Evolutionary conservation across 176 grass and related monocot genomes (phyloP).

Genomic region (Melocanna baccifera): DNA sequence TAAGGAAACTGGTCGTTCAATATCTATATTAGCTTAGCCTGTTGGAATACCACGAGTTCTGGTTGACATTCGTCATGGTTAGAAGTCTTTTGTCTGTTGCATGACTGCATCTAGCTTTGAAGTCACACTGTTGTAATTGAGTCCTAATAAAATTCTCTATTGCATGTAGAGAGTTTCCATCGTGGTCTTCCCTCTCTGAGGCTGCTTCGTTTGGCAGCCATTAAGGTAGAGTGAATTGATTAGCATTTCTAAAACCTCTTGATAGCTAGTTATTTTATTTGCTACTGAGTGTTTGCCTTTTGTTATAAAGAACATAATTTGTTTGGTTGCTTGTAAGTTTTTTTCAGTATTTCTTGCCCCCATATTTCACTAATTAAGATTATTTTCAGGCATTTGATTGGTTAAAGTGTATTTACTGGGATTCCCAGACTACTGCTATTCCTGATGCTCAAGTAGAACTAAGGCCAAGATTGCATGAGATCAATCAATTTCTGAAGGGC

Average conservation of each 20-base stretch:
- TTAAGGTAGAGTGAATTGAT: slow-evolving; percentile 52
- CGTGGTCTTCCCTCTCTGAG: slow-evolving; percentile 67
- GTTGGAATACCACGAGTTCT: slow-evolving; percentile 84
- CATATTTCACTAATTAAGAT: slow-evolving; percentile 24
- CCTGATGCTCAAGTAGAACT: slow-evolving; percentile 68
- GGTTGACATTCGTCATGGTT: slow-evolving; percentile 95
- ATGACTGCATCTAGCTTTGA: not conserved
- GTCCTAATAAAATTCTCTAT: slow-evolving; percentile 17
- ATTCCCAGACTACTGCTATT: slow-evolving; percentile 63
- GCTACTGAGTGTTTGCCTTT: not conserved
- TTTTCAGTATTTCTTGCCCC: not conserved
- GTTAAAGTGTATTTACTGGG: slow-evolving; percentile 88
- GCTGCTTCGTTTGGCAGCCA: slow-evolving; percentile 63
- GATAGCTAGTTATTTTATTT: not conserved
- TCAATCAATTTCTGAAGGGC: slow-evolving; percentile 45
- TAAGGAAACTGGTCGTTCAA: slow-evolving; percentile 72
- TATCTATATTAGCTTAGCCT: slow-evolving; percentile 71
- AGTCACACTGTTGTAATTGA: not conserved
- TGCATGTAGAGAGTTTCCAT: slow-evolving; percentile 81
- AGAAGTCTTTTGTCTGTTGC: slow-evolving; percentile 18
- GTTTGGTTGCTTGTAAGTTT: not conserved
- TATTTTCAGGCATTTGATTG: slow-evolving; percentile 90
- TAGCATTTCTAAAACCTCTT: not conserved
- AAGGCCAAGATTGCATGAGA: slow-evolving; percentile 53
- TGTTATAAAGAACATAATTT: not conserved